Conservation (phyloP, 352 stramenopile genomes). For the Globisporangium polare region DNA sequence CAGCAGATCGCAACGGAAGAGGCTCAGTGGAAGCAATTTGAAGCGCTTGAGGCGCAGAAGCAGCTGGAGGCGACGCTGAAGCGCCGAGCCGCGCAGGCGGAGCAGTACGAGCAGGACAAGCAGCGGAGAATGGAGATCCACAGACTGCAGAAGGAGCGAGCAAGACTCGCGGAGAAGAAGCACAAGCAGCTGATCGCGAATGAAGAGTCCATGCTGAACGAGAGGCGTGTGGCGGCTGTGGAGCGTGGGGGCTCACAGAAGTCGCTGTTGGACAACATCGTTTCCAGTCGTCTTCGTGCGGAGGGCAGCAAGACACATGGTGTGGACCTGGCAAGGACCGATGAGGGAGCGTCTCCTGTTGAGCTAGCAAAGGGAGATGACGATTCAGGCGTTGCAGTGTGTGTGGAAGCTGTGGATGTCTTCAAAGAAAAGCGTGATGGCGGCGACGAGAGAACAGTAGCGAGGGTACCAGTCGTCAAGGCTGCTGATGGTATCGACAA, state of each 20-base stretch:
- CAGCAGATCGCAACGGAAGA: slow-evolving; percentile 54
- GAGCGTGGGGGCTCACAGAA: not conserved
- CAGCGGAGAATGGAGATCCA: slow-evolving; percentile 64
- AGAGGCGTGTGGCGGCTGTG: not conserved
- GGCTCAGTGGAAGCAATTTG: slow-evolving; percentile 55
- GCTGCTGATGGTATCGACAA: no score
- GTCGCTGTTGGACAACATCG: not conserved
- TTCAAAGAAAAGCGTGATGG: not conserved
- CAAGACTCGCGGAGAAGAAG: slow-evolving; percentile 22
- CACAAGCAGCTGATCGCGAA: slow-evolving; percentile 1
- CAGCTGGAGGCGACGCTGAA: slow-evolving; percentile 43
- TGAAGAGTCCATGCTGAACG: not conserved
- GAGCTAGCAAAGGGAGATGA: not conserved
- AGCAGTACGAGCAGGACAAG: slow-evolving; percentile 68
- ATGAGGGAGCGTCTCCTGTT: no score
- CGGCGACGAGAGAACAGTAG: no score
- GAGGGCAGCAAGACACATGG: not conserved
- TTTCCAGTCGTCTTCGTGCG: not conserved
- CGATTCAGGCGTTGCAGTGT: no score
- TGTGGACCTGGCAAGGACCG: not conserved
- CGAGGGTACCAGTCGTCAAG: not conserved
- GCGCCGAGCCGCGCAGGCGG: slow-evolving; percentile 42
- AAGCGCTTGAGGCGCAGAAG: slow-evolving; percentile 44
- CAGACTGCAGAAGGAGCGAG: slow-evolving; percentile 51
- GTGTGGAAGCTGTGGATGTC: not conserved